Conservation (phyloP, 345 rosid species). For the Sonneratia caseolaris region DNA sequence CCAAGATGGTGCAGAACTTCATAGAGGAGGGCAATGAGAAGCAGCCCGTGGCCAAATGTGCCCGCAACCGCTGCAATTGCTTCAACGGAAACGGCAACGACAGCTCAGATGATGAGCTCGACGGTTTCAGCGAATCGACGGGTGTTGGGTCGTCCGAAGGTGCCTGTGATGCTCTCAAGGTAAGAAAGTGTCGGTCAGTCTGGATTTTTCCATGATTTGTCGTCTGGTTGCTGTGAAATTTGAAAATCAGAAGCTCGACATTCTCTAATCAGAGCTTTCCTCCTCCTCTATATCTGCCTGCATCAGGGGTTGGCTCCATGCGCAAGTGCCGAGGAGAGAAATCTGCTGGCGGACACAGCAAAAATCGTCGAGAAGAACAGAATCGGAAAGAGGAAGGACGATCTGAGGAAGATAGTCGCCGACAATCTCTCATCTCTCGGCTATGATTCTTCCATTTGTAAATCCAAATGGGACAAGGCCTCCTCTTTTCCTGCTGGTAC, state of each 20-base stretch:
- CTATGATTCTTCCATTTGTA: slow-evolving; percentile 71
- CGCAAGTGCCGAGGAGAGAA: slow-evolving; percentile 44
- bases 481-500: slow-evolving; percentile 66
- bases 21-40: slow-evolving; percentile 41
- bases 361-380: slow-evolving; percentile 66
- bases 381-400: slow-evolving; percentile 53
- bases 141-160: slow-evolving; percentile 28
- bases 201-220: not conserved
- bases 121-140: slow-evolving; percentile 17
- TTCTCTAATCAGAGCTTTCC: not conserved
- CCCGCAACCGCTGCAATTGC: slow-evolving; percentile 48
- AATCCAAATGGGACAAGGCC: slow-evolving; percentile 77
- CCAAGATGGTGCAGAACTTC: slow-evolving; percentile 35
- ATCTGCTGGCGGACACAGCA: slow-evolving; percentile 46
- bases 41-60: slow-evolving; percentile 29
- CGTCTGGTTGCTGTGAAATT: not conserved
- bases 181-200: not conserved
- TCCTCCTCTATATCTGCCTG: not conserved
- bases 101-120: slow-evolving; percentile 69
- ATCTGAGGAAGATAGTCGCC: slow-evolving; percentile 30
- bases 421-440: slow-evolving; percentile 53
- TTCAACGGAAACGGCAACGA: slow-evolving; percentile 54
- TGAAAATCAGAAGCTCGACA: not conserved
- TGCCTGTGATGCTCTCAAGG: slow-evolving; percentile 59
- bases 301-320: slow-evolving; percentile 56